These are phyloP conservation scores for Euphorbia lathyris DNA, from an alignment of 345 rosid genomes.

Conservation along the genomic window DNA sequence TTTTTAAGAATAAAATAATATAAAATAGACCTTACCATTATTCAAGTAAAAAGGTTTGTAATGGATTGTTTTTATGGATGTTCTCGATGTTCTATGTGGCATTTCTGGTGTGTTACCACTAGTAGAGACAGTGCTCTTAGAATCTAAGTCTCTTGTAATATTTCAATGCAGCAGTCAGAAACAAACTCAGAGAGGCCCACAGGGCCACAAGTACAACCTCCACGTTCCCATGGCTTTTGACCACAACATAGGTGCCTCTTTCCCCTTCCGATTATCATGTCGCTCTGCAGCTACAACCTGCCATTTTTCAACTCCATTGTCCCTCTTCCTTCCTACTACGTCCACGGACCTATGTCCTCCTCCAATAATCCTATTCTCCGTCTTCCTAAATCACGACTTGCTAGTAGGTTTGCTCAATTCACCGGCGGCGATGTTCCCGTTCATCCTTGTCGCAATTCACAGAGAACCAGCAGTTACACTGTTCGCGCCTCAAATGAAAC, in stretches of 20 bases:
- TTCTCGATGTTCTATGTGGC: too few species aligned
- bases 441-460: neutral
- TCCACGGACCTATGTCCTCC: slow-evolving; percentile 8
- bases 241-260: too few species aligned
- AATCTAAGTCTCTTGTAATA: too few species aligned
- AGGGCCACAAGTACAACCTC: too few species aligned
- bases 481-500: slow-evolving; percentile 31
- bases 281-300: too few species aligned
- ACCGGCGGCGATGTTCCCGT: slow-evolving; percentile 1
- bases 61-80: too few species aligned
- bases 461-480: slow-evolving; percentile 21
- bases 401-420: slow-evolving; percentile 6
- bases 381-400: neutral
- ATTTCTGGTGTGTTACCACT: too few species aligned
- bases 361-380: slow-evolving; percentile 1
- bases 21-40: too few species aligned
- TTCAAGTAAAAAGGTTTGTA: too few species aligned
- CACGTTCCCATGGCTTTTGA: neutral
- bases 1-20: too few species aligned
- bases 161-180: neutral
- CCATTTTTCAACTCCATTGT: slow-evolving; percentile 13
- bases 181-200: neutral
- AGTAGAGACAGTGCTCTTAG: too few species aligned
- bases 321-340: slow-evolving; percentile 1
- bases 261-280: too few species aligned